Evolutionary conservation across 305 asterid genomes (phyloP).

Genomic region (Solanum chacoense): DNA sequence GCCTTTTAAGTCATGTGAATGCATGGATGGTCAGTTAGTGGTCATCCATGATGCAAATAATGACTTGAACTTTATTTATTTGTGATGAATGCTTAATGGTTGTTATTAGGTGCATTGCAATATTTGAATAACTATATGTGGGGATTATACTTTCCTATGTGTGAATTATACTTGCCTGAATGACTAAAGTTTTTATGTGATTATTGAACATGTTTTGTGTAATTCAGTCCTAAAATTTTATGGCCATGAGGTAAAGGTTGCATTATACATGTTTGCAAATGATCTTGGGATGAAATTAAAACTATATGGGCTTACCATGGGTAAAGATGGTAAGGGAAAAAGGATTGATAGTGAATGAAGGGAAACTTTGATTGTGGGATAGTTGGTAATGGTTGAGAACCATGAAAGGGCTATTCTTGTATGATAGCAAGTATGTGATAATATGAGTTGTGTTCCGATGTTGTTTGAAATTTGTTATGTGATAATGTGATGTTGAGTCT

Average conservation of each 20-base stretch:
- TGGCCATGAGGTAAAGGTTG: background rate
- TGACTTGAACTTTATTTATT: no score
- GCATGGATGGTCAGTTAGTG: background rate
- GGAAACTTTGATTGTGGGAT: background rate
- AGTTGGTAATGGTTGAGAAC: background rate
- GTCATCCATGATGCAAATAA: background rate
- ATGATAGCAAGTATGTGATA: background rate
- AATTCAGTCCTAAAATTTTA: background rate
- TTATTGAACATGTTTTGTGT: background rate
- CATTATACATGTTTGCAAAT: no score
- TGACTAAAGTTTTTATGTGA: background rate
- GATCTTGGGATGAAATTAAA: no score
- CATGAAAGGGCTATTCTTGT: no score
- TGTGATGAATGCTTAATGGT: background rate
- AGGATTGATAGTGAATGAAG: background rate
- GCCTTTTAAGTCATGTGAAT: background rate
- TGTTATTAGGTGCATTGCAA: background rate
- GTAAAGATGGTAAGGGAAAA: background rate
- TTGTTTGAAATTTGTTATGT: background rate
- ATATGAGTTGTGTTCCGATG: background rate
- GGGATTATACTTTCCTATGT: background rate
- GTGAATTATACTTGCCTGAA: background rate
- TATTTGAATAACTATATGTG: background rate
- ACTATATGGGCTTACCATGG: background rate
- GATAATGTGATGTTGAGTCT: background rate